These are phyloP conservation scores for Inosperma sp. DNA, from an alignment of 768 basidiomycete species.

Conservation along the genomic window DNA sequence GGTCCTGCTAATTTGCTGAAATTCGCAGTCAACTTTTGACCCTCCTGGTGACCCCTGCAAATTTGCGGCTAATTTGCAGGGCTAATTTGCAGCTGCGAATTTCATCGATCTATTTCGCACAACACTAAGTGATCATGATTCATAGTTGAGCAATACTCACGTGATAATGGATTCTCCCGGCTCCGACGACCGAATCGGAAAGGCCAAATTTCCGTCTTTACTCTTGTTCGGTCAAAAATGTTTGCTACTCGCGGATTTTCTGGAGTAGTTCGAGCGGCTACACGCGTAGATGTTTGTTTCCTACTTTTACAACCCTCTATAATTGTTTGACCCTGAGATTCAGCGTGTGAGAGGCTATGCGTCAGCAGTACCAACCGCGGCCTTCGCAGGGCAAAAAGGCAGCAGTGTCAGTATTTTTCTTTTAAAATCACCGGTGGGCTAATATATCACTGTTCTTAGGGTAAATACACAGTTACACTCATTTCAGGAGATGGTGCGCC, in stretches of 20 bases:
- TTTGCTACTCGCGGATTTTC: slow-evolving; percentile 53
- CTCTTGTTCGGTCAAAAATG: slow-evolving; percentile 42
- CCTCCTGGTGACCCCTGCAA: too few species aligned
- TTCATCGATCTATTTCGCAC: too few species aligned
- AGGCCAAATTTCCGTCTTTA: slow-evolving; percentile 18
- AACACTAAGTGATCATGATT: too few species aligned
- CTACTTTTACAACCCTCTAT: slow-evolving; percentile 13
- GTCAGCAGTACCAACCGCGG: slow-evolving; percentile 77
- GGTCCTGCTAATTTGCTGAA: too few species aligned
- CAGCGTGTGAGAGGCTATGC: slow-evolving; percentile 64
- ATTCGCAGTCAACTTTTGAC: too few species aligned
- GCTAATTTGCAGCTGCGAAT: too few species aligned
- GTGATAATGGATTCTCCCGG: too few species aligned
- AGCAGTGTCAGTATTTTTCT: slow-evolving; percentile 57
- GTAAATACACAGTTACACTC: slow-evolving; percentile 93
- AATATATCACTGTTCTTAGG: slow-evolving; percentile 43
- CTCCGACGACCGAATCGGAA: not conserved
- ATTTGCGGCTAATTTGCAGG: too few species aligned
- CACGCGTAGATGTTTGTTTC: slow-evolving; percentile 43
- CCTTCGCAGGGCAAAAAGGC: slow-evolving; percentile 87
- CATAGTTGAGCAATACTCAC: too few species aligned
- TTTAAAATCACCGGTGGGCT: not conserved
- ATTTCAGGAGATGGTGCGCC: slow-evolving; percentile 91
- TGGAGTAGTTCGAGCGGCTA: slow-evolving; percentile 49
- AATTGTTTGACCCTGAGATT: slow-evolving; percentile 3